These are phyloP conservation scores for Aspergillus quadricinctus DNA, from an alignment of 2,329 filamentous ascomycete species.

Conservation along the genomic window DNA sequence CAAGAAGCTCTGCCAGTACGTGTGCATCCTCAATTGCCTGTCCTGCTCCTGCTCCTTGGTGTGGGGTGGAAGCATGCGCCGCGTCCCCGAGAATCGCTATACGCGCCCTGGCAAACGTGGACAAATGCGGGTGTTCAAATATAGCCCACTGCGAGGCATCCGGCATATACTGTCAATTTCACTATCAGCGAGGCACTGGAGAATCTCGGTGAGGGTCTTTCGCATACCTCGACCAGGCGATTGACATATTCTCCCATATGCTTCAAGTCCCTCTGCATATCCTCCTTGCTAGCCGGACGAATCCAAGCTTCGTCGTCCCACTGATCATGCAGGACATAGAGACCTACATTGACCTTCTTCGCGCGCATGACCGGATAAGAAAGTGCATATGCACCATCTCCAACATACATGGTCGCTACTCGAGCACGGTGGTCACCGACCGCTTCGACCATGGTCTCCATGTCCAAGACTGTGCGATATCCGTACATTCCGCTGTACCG, in stretches of 20 bases:
- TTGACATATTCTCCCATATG: conserved; percentile 27
- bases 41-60: conserved; percentile 37
- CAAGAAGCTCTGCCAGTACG: conserved; percentile 44
- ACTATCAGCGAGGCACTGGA: neutral
- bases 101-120: conserved; percentile 25
- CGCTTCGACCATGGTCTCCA: conserved; percentile 29
- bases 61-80: conserved; percentile 36
- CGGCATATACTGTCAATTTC: conserved; percentile 21
- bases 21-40: conserved; percentile 37
- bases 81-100: conserved; percentile 36
- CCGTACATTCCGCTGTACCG: conserved; percentile 32
- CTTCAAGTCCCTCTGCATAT: conserved; percentile 23
- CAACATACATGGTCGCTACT: conserved; percentile 29
- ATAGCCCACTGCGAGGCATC: conserved; percentile 35
- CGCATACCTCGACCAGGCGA: conserved; percentile 23
- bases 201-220: neutral
- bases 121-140: conserved; percentile 30
- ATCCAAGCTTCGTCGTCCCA: conserved; percentile 32
- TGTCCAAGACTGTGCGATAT: conserved; percentile 33
- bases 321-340: conserved; percentile 23
- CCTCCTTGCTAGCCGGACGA: conserved; percentile 23
- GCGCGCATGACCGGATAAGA: conserved; percentile 33
- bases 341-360: conserved; percentile 29
- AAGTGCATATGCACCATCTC: conserved; percentile 26
- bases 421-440: conserved; percentile 30